Base-by-base conservation (phyloP, 1,284 basidiomycete species). In the Peniophora sp. region DNA sequence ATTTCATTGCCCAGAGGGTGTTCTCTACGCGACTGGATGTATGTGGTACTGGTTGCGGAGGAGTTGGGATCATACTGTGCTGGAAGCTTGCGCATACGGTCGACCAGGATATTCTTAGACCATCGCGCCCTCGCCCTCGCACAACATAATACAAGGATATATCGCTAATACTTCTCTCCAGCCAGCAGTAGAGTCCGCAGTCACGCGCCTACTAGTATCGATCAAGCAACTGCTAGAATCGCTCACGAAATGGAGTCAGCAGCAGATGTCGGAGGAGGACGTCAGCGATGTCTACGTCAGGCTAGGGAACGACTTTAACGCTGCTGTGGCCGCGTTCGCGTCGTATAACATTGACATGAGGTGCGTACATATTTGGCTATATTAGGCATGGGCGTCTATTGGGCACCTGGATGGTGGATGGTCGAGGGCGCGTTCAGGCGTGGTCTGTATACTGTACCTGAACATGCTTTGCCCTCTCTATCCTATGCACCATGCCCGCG, bases 261-360 rank as follows among this genome's bases (percentile, higher is more conserved):
- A 82, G 45, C 75, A 84, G 55, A 77, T 91, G 54, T 76, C 83
- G 50, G 96, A 99, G 64, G 74, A 73, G 24, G 74, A 91, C 59
- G 94, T 99, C 58, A 97, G 93, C 73, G 92, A 98, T 67, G 89
- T 97, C 52, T 99, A 99, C 67, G 97, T 99, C 49, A 82, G 87
- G 46, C 76, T 99, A 17, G 96, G 96, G 18, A 98, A 99, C 67
- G 95, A 97, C 63, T 98, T 99, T 74, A 97, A 97, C 65, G 81
- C 85, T 17, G 94, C 94, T 23, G 91, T 95, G 36, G 79, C 85
- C 49, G 92, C 95, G 1, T 99, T 99, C 66, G 78, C 79, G 10
- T 74, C 79, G 20, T 93, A 87, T 57, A 85, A 87, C 50, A 97
- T 99, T 58, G 83, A 90, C 56, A 97, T 98, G 87, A 76, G 76